Conservation (phyloP, 352 stramenopile species). For the Phytopythium vexans region DNA sequence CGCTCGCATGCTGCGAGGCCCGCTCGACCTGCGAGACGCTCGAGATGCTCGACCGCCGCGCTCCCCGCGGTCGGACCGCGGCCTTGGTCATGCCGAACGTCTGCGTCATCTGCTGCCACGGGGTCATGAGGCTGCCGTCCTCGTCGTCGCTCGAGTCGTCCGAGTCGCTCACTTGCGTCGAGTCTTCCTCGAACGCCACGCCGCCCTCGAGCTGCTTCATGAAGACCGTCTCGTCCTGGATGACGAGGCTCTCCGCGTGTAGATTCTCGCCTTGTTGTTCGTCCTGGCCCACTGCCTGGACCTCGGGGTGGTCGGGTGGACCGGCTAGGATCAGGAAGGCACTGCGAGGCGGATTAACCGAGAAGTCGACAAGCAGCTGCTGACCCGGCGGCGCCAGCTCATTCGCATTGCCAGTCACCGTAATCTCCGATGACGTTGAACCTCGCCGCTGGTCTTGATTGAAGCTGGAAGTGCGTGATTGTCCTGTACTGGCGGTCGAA, state of each 20-base stretch:
- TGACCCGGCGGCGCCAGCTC: slow-evolving; percentile 9
- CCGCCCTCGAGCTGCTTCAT: slow-evolving; percentile 76
- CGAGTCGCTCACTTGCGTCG: slow-evolving; percentile 81
- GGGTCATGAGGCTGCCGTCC: slow-evolving; percentile 76
- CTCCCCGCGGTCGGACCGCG: slow-evolving; percentile 19
- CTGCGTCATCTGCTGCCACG: slow-evolving; percentile 84
- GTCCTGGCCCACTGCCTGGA: background rate
- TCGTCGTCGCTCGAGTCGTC: slow-evolving; percentile 75
- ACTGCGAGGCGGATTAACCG: slow-evolving; percentile 30
- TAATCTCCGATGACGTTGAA: slow-evolving; percentile 1
- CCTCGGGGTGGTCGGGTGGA: slow-evolving; percentile 1
- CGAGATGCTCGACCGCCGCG: slow-evolving; percentile 59
- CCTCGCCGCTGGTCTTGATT: slow-evolving; percentile 7
- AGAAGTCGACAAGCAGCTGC: slow-evolving; percentile 55
- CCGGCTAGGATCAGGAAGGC: slow-evolving; percentile 26
- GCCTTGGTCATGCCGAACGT: slow-evolving; percentile 73
- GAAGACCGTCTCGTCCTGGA: slow-evolving; percentile 38
- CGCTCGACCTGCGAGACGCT: slow-evolving; percentile 62
- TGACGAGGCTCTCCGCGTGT: slow-evolving; percentile 21
- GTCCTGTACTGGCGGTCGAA: background rate
- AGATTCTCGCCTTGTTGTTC: slow-evolving; percentile 1
- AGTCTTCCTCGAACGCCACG: slow-evolving; percentile 74
- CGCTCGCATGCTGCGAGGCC: slow-evolving; percentile 44
- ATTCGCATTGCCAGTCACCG: slow-evolving; percentile 4
- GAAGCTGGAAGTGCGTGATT: no score